Evolutionary conservation across 257 asterid genomes (phyloP), one percentile per base, ranked within the genome.

Genomic region (Lavandula angustifolia): DNA sequence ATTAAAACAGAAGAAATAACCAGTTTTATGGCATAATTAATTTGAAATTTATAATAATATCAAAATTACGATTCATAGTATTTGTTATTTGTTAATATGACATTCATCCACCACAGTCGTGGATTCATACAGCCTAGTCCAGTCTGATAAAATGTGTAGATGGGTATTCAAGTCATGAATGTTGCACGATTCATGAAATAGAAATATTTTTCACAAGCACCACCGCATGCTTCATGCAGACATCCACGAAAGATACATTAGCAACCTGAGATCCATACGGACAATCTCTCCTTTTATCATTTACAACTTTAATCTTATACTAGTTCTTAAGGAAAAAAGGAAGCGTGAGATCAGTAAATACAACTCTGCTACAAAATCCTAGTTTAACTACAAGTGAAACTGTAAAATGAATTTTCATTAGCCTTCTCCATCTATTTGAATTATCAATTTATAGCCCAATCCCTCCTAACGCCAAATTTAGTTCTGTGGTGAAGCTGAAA

Each of bases 61-160:
- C n/a, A 44, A 43, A 3, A 44, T 44, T 18, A 64, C 41, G 60
- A 58, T 42, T 60, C 52, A 1, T n/a, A 61, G 4, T 22, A 22
- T 2, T 22, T 22, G 27, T 22, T 46, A 50, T 38, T 46, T 47
- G 62, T 43, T 49, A 32, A 12, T 56, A 17, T 3, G 57, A n/a
- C 50, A 68, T 37, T 54, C 59, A 44, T 29, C 70, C 14, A 43
- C 68, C 73, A 14, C 7, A 17, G 57, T 27, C 22, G 9, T 69
- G 14, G 6, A 13, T 33, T 16, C 55, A 50, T 52, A 48, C 49
- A 9, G 18, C 10, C 47, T 11, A 27, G 31, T 54, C 37, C 60
- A 27, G 33, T 31, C 29, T 22, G 22, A 69, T 29, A 10, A 69
- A 49, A 29, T 41, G 52, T 16, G 52, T 12, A 42, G 35, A 43